Base-by-base conservation (phyloP, 208 protist species). In the Willaertia magna region DNA sequence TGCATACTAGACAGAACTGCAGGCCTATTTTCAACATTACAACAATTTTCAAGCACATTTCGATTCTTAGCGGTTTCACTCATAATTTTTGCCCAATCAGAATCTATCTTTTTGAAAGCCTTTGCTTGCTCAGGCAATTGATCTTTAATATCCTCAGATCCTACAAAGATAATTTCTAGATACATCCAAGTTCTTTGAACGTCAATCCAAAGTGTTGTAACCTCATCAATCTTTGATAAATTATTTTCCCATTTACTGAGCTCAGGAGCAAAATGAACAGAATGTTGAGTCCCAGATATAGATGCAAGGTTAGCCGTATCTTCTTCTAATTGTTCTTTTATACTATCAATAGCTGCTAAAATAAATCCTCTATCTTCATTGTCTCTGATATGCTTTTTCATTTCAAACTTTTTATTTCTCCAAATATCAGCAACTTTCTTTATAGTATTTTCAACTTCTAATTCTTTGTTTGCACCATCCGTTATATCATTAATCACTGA, bases 171-270 rank as follows among this genome's bases (percentile, higher is more conserved):
- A 34, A 95, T 96, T 91, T 99, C 98, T 75, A 99, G 92, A 89
- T 99, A 99, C 92, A 99, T 96, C 98, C 98, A 99, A 90, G 99
- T 99, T 87, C 94, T 88, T 92, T 99, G 98, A 79, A 99, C 98
- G 40, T 92, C 88, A 74, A 99, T 92, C 98, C 98, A 99, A 30
- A 98, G 91, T 4, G 97, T 92, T 75, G 96, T 94, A 20, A 99
- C 96, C 89, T 99, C 98, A 84, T 93, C 96, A 79, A 99, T 98
- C 48, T 92, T 93, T 0, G 93, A 91, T 75, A 99, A 92, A 76
- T 94, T 92, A 76, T 93, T 91, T 91, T 99, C 98, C 98, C 98
- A 99, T 59, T 92, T 78, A 48, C 93, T 92, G 0, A 99, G 96
- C 67, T 98, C 93, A 46, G 98, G 93, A 16, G 97, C 92, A 88